phyloP scores from a whole-genome alignment of 2,329 filamentous ascomycete species.

The Fusarium sp. region DNA sequence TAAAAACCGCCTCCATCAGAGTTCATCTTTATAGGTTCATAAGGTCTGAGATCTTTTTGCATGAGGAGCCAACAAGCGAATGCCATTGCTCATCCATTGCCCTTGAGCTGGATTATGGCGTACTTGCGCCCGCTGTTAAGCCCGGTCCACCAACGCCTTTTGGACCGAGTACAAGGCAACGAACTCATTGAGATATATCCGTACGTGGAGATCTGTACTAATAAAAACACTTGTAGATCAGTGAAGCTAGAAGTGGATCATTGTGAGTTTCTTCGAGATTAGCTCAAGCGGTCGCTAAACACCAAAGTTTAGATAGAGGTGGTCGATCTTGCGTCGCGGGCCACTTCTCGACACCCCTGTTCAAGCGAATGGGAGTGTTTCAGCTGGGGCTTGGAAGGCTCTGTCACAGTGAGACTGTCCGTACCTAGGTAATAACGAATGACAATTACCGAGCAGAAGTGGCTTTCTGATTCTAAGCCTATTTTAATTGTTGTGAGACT shows the following conservation, averaged over 20 bases:
- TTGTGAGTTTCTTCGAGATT: slow-evolving; percentile 28
- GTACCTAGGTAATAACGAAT: not conserved
- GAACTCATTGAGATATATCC: not conserved
- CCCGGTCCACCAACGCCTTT: not conserved
- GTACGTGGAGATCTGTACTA: slow-evolving; percentile 4
- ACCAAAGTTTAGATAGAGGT: slow-evolving; percentile 10
- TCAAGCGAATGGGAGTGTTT: not conserved
- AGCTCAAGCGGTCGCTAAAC: slow-evolving; percentile 34
- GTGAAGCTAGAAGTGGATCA: slow-evolving; percentile 31
- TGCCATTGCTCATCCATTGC: not conserved
- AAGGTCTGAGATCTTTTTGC: not conserved
- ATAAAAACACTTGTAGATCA: slow-evolving; percentile 5
- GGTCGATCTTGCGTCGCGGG: slow-evolving; percentile 8
- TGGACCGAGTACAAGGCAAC: not conserved
- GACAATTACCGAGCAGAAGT: too few relatives aligned
- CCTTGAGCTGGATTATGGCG: not conserved
- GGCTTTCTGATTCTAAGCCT: not conserved
- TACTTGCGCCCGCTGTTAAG: slow-evolving; percentile 1
- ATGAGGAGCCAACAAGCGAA: not conserved
- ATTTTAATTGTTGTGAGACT: not conserved
- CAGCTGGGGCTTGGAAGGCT: not conserved
- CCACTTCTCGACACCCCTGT: slow-evolving; percentile 42
- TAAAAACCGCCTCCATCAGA: not conserved
- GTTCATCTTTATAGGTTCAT: not conserved
- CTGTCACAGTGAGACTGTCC: not conserved